Evolutionary conservation across 495 filamentous ascomycete species (phyloP).

Genomic region (Penicillium steckii): DNA sequence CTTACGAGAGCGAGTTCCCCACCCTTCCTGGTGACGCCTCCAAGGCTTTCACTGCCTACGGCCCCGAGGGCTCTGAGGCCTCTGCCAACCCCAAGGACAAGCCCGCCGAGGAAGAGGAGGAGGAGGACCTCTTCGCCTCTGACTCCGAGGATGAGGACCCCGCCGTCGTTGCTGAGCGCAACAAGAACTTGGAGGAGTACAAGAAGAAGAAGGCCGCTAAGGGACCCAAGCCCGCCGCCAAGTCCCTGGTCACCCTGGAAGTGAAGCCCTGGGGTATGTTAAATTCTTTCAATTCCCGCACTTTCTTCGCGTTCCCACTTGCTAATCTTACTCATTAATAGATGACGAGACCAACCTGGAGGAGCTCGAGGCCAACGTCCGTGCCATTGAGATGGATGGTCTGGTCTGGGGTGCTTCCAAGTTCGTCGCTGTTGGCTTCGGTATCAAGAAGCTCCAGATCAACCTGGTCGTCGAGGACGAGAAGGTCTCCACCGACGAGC

Average conservation of each 20-base stretch:
- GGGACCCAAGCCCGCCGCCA: constrained; percentile 78
- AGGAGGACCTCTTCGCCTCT: constrained; percentile 85
- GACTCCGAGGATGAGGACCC: constrained; percentile 91
- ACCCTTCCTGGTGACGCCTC: constrained; percentile 89
- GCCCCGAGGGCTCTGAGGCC: constrained; percentile 74
- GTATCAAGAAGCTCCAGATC: constrained; percentile 99
- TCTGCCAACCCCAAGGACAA: constrained; percentile 86
- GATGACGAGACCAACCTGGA: constrained; percentile 93
- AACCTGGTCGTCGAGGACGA: constrained; percentile 97
- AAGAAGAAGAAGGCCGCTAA: constrained; percentile 95
- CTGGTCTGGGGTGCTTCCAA: constrained; percentile 94
- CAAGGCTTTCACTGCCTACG: constrained; percentile 84
- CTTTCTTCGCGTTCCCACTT: neutral
- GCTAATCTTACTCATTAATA: constrained; percentile 37
- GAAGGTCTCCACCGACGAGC: constrained; percentile 84
- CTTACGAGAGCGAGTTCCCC: constrained; percentile 86
- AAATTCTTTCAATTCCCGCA: neutral
- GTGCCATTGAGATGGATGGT: constrained; percentile 86
- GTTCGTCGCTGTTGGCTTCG: constrained; percentile 86
- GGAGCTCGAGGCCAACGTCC: constrained; percentile 77
- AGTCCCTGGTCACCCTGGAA: constrained; percentile 92
- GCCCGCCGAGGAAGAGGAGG: constrained; percentile 65
- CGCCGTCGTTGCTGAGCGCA: constrained; percentile 76
- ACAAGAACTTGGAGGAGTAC: constrained; percentile 89
- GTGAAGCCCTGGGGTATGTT: constrained; percentile 98